Evolutionary conservation across 331 rosid species (phyloP), one percentile per base, ranked within the genome.

Genomic region (Quercus phellos): DNA sequence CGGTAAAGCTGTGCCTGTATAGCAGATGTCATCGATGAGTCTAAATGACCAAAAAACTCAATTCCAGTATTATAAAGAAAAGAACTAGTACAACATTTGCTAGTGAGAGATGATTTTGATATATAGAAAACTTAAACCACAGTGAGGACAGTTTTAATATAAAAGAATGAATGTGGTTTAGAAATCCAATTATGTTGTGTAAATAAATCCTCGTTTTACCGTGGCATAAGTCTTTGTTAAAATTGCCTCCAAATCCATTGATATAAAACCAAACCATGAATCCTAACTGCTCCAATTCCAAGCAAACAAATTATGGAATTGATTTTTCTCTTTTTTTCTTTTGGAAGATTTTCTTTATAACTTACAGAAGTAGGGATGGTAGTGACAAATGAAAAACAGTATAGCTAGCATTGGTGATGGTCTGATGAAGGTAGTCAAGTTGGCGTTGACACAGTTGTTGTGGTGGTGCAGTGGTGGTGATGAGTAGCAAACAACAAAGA

Each of bases 1-100:
- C 90, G 99, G 81, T 86, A 87, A 74, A 95, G 98, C 77, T 93
- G 98, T 51, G 96, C 80, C 99, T 95, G 90, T 32, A 81, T 42
- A 84, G 26, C 21, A 66, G 78, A 75, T 70, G 55, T 7, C 68
- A 70, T 68, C 42, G 76, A 38, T 59, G 22, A 71, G 55, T 70
- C 74, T 54, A 72, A 74, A 74, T 50, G 1, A 60, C 72, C 60
- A 72, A 35, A 54, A 42, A 81, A 14, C 29, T 66, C n/a, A 66
- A 66, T 24, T 38, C 50, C 54, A 72, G 66, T 34, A n/a, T 51
- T 34, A 63, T 9, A 14, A 54, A 51, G 34, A 64, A 66, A 66
- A 29, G 26, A 34, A 34, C 14, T 34, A 66, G 51, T 66, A 18
- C n/a, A 66, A 66, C 2, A 22, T 34, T n/a, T 34, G 24, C 26